Conservation (phyloP, 2,329 filamentous ascomycete genomes). For the Onygena corvina region DNA sequence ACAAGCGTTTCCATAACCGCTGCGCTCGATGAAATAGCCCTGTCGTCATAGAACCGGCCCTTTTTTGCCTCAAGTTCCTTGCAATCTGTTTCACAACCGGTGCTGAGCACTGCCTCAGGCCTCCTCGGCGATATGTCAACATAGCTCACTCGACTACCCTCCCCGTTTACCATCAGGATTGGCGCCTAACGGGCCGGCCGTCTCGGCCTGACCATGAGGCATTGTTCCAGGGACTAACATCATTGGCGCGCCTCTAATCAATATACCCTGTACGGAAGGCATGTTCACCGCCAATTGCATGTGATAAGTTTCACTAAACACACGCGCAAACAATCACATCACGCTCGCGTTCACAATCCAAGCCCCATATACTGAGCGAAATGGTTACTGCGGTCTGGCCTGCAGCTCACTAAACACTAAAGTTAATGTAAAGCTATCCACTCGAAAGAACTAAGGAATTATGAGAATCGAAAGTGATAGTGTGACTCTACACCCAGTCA, state of each 20-base stretch:
- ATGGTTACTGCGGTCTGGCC: neutral
- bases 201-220: neutral
- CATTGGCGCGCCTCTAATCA: neutral
- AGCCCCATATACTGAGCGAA: conserved; percentile 1
- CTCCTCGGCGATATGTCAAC: neutral
- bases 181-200: neutral
- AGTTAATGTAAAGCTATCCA: neutral
- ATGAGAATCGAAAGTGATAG: too few relatives aligned
- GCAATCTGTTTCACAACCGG: neutral
- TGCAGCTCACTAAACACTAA: neutral
- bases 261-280: neutral
- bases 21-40: neutral
- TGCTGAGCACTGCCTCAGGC: conserved; percentile 1
- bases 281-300: neutral
- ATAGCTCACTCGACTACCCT: neutral
- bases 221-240: neutral
- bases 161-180: neutral
- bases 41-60: neutral
- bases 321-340: neutral
- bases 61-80: neutral
- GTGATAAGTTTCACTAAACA: neutral
- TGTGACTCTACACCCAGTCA: too few relatives aligned
- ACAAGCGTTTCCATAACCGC: neutral
- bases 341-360: neutral
- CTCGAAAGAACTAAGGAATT: neutral